Base-by-base conservation (phyloP, 1,284 basidiomycete species). In the Sporisorium iseilematis-ciliati region DNA sequence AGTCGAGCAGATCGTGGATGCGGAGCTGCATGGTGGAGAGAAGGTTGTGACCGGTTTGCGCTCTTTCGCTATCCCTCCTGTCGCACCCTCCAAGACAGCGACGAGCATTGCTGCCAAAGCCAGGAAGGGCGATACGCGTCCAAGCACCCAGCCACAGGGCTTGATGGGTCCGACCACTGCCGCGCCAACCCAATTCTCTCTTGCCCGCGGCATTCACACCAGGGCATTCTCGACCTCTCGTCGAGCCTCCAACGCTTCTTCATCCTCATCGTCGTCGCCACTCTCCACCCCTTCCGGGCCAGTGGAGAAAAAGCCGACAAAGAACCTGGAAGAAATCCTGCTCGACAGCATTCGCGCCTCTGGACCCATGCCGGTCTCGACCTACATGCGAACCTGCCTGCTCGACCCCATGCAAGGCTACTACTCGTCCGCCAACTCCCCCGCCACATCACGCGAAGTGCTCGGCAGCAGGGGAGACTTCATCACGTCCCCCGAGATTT, bases 401-500 rank as follows among this genome's bases (percentile, higher is more conserved):
- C 77, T 82, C 38, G 81, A 85, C 49, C 83, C 83, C 12, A 75
- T 75, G 50, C 75, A 81, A 53, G 83, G 83, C 50, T 85, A 85
- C 74, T 85, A 85, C 41, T 67, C 64, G 11, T 73, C 55, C 2
- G 76, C 77, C 63, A 80, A 77, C 55, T 54, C 65, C 1, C 63
- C 41, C 33, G 14, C 59, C 35, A 57, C 62, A 7, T 64, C 57
- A 1, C 57, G 77, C 25, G 88, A 91, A 42, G 91, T 98, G 3
- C 93, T 99, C 80, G 97, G 97, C 11, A 80, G 90, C 0, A 88
- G 89, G 38, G 97, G 97, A 3, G 97, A 99, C 87, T 99, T 99
- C 81, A 92, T 94, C 42, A 99, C 97, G 1, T 94, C 92, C 73
- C 97, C 97, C 2, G 97, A 99, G 84, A 97, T 99, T 59, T 93